phyloP scores from a whole-genome alignment of 2,329 filamentous ascomycete species.

The Aspergillus pseudotamarii region DNA sequence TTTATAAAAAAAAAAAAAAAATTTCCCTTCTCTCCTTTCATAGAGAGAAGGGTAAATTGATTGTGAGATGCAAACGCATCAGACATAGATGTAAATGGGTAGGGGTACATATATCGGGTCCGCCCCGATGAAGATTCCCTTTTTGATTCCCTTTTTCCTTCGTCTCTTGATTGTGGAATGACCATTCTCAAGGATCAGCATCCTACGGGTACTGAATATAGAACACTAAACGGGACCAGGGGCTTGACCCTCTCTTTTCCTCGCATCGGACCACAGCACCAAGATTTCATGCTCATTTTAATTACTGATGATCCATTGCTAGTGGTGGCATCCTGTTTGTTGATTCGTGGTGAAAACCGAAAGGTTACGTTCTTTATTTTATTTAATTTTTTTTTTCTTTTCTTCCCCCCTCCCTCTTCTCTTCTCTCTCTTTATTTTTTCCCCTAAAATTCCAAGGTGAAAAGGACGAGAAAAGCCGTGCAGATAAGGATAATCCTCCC shows the following conservation, averaged over 20 bases:
- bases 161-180: not conserved
- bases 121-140: not conserved
- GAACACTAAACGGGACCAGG: not conserved
- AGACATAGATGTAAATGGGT: not conserved
- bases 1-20: too few species aligned
- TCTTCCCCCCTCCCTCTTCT: not conserved
- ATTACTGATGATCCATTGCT: not conserved
- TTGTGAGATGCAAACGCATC: not conserved
- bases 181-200: conserved; percentile 6
- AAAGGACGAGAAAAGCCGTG: not conserved
- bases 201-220: conserved; percentile 6
- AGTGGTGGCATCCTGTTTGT: not conserved
- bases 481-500: not conserved
- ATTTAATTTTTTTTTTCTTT: not conserved
- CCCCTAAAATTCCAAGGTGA: not conserved
- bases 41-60: not conserved
- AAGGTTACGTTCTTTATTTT: not conserved
- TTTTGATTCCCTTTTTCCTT: not conserved
- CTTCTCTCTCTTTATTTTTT: too few species aligned
- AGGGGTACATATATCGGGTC: not conserved
- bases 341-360: not conserved
- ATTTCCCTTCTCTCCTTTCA: not conserved
- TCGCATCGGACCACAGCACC: not conserved
- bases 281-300: not conserved
- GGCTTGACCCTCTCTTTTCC: not conserved